A percentile compares a stretch with the other conserved stretches of the same genome.
Evolutionary conservation across 257 asterid genomes (phyloP).

Genomic region (Petrea volubilis): DNA sequence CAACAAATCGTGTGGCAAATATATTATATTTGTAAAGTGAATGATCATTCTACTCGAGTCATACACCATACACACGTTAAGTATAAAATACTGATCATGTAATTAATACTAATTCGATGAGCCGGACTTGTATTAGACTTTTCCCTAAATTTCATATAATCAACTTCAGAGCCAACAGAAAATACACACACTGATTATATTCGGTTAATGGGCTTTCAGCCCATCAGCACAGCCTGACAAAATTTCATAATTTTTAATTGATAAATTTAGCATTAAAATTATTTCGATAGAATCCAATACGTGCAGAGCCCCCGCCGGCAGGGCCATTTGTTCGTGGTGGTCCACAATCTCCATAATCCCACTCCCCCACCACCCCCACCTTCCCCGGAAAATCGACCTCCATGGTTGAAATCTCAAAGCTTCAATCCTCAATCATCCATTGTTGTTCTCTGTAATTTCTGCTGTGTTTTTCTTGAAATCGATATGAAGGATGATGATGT

Average conservation of each 20-base stretch:
- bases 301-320: constrained; percentile 31
- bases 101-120: no score
- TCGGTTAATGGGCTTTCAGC: background rate
- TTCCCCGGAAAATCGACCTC: background rate
- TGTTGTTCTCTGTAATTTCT: background rate
- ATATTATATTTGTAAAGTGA: no score
- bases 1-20: no score
- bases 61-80: no score
- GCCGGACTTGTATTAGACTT: no score
- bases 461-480: background rate
- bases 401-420: constrained; percentile 23
- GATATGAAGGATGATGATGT: constrained; percentile 69
- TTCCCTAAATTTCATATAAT: no score
- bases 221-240: background rate
- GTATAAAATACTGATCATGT: no score
- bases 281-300: background rate
- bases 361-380: background rate
- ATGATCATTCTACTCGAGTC: no score
- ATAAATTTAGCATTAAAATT: background rate
- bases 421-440: background rate
- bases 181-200: background rate
- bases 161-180: no score
- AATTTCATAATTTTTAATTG: background rate
- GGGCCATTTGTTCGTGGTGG: constrained; percentile 18
- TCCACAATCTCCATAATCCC: constrained; percentile 3